Percentiles rank a stretch among this genome's conserved stretches.
Conservation (phyloP, 805 yeast genomes). For the Schizosaccharomyces japonicus region DNA sequence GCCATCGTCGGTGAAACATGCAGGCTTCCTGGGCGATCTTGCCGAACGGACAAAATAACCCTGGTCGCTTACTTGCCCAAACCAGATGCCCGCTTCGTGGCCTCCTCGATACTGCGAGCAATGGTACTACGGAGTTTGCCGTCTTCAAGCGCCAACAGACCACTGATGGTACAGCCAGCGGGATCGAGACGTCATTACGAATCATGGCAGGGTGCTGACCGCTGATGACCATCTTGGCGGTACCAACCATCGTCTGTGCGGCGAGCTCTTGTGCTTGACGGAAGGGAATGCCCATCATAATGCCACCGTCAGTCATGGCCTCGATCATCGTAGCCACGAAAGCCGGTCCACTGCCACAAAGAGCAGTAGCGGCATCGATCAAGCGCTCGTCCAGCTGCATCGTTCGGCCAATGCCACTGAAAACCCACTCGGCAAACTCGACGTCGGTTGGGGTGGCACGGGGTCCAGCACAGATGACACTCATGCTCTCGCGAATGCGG, state of each 20-base stretch:
- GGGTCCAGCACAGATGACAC: slow-evolving; percentile 35
- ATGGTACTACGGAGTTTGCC: slow-evolving; percentile 70
- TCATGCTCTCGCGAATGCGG: slow-evolving; percentile 77
- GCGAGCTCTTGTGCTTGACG: slow-evolving; percentile 67
- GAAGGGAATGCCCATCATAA: slow-evolving; percentile 78
- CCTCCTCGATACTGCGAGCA: slow-evolving; percentile 71
- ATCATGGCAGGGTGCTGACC: slow-evolving; percentile 74
- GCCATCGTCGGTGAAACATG: no score
- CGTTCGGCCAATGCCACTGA: slow-evolving; percentile 21
- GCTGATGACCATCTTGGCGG: slow-evolving; percentile 67
- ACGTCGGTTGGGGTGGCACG: slow-evolving; percentile 13
- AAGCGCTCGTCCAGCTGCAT: slow-evolving; percentile 40
- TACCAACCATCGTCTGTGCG: slow-evolving; percentile 70
- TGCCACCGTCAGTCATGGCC: slow-evolving; percentile 80
- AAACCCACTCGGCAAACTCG: slow-evolving; percentile 20
- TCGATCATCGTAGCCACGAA: slow-evolving; percentile 75
- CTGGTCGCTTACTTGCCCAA: slow-evolving; percentile 10
- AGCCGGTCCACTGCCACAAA: slow-evolving; percentile 94
- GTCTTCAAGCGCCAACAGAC: slow-evolving; percentile 77
- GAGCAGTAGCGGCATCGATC: slow-evolving; percentile 88
- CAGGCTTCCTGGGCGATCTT: no score
- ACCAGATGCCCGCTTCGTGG: slow-evolving; percentile 31
- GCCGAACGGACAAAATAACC: neutral
- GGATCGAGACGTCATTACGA: slow-evolving; percentile 77
- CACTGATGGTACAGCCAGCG: slow-evolving; percentile 94